Evolutionary conservation across 164 flowering plant species (phyloP), one percentile per base, ranked within the genome.

Genomic region (Protea cynaroides): DNA sequence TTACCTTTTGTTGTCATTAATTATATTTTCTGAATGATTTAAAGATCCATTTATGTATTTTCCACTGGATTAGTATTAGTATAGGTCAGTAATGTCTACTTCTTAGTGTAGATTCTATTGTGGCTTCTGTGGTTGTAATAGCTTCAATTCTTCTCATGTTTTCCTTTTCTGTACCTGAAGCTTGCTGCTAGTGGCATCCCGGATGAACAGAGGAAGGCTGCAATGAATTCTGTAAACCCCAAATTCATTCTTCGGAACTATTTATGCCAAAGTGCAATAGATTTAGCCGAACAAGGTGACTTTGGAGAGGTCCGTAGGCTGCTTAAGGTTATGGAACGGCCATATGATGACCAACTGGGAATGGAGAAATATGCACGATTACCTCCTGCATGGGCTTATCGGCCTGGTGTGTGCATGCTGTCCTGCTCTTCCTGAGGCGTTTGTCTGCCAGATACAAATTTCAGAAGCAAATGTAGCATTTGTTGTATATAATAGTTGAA

Each of bases 401-500:
- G 98, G 23, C 99, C 99, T 1, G 99, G 99, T 59, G 99, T 95
- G n/a, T 84, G 99, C 81, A 95, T 95, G 99, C 83, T 95, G 34
- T 95, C 99, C 59, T 95, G 98, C 72, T 95, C 99, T 64, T 95
- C 99, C 21, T 95, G 74, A 90, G 62, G 61, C 23, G 29, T 58
- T 21, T 65, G 60, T 52, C 19, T 58, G 40, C 22, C 22, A 25
- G 38, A 1, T 29, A 14, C 21, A 58, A 25, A 62, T 52, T 11
- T 25, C 22, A 52, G 59, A 37, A 58, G 47, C 1, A 52, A 64
- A 24, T 72, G 68, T 69, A 63, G 43, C 69, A 29, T 29, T 5
- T 29, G 34, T 54, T 76, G 77, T 74, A 60, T 56, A 74, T 66
- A 51, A 46, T 61, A 65, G 63, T 56, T 34, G 14, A 25, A 19